Evolutionary conservation across 768 basidiomycete species (phyloP).

Genomic region (Lactifluus pinguis): DNA sequence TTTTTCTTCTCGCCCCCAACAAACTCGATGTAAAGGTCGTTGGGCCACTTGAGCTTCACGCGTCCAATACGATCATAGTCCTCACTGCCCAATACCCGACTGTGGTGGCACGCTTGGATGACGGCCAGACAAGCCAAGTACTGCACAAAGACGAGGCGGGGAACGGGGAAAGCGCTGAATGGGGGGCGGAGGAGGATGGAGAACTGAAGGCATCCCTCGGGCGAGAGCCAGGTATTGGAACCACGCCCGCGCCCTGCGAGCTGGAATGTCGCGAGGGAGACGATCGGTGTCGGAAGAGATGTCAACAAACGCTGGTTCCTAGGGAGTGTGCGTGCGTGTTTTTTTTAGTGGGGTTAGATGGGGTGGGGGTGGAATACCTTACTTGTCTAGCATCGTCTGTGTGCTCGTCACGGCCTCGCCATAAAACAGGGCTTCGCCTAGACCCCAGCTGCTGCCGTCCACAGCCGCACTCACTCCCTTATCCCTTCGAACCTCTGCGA

Average conservation of each 20-base stretch:
- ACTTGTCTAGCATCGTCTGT: conserved; percentile 86
- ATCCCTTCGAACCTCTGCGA: conserved; percentile 31
- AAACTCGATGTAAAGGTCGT: conserved; percentile 78
- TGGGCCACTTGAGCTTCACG: conserved; percentile 91
- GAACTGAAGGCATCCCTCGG: conserved; percentile 79
- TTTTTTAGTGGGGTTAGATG: neutral
- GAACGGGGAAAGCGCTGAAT: conserved; percentile 40
- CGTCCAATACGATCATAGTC: conserved; percentile 35
- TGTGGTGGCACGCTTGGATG: conserved; percentile 70
- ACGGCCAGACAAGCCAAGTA: conserved; percentile 88
- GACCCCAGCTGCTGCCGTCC: conserved; percentile 32
- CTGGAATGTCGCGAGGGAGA: conserved; percentile 83
- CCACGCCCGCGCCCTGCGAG: conserved; percentile 85
- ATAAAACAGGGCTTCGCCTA: conserved; percentile 78
- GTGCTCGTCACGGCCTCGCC: conserved; percentile 89
- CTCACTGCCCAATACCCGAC: conserved; percentile 34
- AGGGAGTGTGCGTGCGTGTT: neutral
- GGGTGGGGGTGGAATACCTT: conserved; percentile 23
- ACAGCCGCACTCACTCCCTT: conserved; percentile 20
- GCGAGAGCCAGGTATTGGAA: conserved; percentile 87
- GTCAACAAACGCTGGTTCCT: conserved; percentile 74
- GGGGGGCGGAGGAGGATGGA: conserved; percentile 63
- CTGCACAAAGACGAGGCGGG: conserved; percentile 83
- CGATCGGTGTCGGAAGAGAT: conserved; percentile 60
- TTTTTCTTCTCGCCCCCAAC: conserved; percentile 51